Percentiles rank a stretch among this genome's conserved stretches.
Conservation (phyloP, 129 eudicot genomes). For the Lactuca sativa region DNA sequence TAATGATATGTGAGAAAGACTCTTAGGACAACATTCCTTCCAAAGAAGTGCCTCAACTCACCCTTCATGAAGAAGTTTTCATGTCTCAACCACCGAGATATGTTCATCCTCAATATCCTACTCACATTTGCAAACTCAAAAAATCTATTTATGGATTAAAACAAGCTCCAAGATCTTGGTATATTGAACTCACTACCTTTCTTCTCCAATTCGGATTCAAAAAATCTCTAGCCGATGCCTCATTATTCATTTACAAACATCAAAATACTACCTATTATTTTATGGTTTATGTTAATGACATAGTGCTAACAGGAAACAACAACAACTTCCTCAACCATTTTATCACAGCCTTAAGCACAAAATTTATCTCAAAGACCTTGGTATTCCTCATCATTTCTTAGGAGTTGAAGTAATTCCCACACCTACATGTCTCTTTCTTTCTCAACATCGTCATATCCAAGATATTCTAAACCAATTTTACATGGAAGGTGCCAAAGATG, state of each 20-base stretch:
- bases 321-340: background rate
- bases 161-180: slow-evolving; percentile 14
- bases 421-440: no score
- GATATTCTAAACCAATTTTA: no score
- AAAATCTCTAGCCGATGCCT: background rate
- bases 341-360: background rate
- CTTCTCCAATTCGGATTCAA: background rate
- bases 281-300: slow-evolving; percentile 2
- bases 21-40: no score
- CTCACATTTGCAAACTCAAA: background rate
- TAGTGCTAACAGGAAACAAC: background rate
- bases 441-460: no score
- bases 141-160: background rate
- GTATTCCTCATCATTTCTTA: background rate
- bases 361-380: slow-evolving; percentile 4
- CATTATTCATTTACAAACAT: background rate
- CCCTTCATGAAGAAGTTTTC: background rate
- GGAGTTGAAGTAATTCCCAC: no score
- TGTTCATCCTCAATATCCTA: background rate
- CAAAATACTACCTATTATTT: background rate
- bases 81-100: slow-evolving; percentile 14
- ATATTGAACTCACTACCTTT: background rate
- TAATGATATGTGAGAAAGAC: no score
- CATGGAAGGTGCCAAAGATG: background rate
- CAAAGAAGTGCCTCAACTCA: no score